phyloP scores from a whole-genome alignment of 164 flowering plant genomes.

The Liriodendron chinense region DNA sequence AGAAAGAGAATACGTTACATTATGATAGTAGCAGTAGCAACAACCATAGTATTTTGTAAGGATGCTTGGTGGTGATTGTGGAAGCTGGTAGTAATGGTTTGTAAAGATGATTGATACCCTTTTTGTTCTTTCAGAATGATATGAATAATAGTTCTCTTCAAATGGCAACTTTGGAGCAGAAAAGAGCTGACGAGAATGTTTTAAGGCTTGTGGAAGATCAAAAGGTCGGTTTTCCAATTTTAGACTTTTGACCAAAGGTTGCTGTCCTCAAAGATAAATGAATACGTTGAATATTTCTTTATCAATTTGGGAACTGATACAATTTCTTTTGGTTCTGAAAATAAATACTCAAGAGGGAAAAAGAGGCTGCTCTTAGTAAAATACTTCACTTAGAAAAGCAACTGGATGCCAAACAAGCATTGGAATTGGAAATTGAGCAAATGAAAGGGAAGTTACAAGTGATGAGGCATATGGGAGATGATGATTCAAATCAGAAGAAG shows the following conservation, averaged over 20 bases:
- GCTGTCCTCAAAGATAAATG: not conserved
- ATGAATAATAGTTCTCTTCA: constrained; percentile 24
- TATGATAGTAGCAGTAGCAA: not conserved
- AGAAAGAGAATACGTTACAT: not conserved
- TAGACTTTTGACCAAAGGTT: not conserved
- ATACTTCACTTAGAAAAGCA: constrained; percentile 51
- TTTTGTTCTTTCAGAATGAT: constrained; percentile 40
- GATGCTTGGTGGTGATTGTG: not conserved
- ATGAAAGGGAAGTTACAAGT: constrained; percentile 62
- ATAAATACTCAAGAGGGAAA: constrained; percentile 40
- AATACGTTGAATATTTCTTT: not conserved
- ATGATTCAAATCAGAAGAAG: constrained; percentile 33
- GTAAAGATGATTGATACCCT: not conserved
- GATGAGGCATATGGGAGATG: constrained; percentile 60
- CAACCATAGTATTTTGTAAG: not conserved
- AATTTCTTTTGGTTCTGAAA: not conserved
- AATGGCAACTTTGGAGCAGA: constrained; percentile 60
- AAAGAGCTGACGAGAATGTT: constrained; percentile 57
- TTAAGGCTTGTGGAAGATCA: constrained; percentile 60
- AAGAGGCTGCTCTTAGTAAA: constrained; percentile 46
- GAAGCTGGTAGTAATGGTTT: not conserved
- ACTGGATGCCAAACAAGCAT: constrained; percentile 69
- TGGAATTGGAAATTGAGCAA: constrained; percentile 71
- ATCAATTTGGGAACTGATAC: not conserved
- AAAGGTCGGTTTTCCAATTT: constrained; percentile 37